Conservation (phyloP, 257 asterid species). For the Eustoma russellianum region DNA sequence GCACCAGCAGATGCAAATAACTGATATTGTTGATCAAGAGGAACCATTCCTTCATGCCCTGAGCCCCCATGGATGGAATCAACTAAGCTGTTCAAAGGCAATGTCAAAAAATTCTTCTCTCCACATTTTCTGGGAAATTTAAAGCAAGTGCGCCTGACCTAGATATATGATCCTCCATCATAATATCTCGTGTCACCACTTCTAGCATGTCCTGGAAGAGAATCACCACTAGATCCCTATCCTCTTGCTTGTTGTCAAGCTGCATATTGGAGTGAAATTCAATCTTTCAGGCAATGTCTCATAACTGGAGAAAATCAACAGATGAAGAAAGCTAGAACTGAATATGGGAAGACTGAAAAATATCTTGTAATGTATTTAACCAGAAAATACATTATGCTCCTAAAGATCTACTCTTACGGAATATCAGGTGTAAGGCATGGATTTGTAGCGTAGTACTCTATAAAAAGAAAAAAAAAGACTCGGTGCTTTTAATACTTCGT, state of each 20-base stretch:
- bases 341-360: neutral
- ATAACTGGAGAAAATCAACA: neutral
- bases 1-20: constrained; percentile 98
- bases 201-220: constrained; percentile 99
- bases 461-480: neutral
- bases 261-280: constrained; percentile 28
- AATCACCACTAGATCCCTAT: constrained; percentile 94
- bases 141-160: constrained; percentile 25
- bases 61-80: constrained; percentile 81
- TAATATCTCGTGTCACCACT: constrained; percentile 91
- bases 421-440: neutral
- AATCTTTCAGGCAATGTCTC: constrained; percentile 9
- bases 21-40: constrained; percentile 91
- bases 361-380: neutral
- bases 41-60: constrained; percentile 77
- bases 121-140: neutral
- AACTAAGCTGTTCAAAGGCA: constrained; percentile 47
- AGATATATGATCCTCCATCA: constrained; percentile 87
- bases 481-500: neutral
- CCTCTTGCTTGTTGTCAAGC: constrained; percentile 85
- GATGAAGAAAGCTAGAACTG: neutral
- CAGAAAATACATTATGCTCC: too few relatives aligned
- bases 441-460: too few relatives aligned
- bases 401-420: too few relatives aligned
- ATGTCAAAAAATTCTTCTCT: constrained; percentile 1